These are phyloP conservation scores for Xylaria sp. DNA, from an alignment of 2,329 filamentous ascomycete species.

Conservation along the genomic window DNA sequence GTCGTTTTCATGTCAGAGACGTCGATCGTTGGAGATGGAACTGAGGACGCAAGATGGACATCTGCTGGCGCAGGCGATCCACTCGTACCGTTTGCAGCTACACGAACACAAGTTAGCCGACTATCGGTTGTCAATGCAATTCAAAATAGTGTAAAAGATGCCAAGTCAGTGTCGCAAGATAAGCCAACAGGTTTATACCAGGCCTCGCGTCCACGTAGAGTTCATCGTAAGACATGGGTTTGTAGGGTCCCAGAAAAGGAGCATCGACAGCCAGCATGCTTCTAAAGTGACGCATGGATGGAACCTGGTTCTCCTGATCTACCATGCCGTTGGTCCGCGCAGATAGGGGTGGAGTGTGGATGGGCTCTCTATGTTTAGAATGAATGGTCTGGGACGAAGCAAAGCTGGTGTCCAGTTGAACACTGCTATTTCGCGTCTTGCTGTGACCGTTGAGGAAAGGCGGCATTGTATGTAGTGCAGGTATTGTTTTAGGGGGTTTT, in stretches of 20 bases:
- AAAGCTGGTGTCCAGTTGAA: slow-evolving; percentile 57
- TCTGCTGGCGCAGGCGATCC: slow-evolving; percentile 55
- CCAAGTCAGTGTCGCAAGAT: slow-evolving; percentile 44
- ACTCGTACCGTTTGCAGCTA: slow-evolving; percentile 57
- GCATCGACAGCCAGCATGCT: slow-evolving; percentile 67
- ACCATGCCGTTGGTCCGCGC: slow-evolving; percentile 52
- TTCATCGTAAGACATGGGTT: slow-evolving; percentile 60
- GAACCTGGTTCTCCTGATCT: slow-evolving; percentile 51
- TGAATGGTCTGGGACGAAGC: slow-evolving; percentile 34
- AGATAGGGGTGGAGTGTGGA: slow-evolving; percentile 43
- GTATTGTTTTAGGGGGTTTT: slow-evolving; percentile 37
- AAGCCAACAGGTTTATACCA: slow-evolving; percentile 41
- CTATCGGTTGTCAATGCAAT: slow-evolving; percentile 24
- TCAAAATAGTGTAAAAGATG: slow-evolving; percentile 35
- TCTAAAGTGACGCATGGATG: slow-evolving; percentile 54
- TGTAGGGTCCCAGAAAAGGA: slow-evolving; percentile 57
- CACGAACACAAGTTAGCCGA: slow-evolving; percentile 52
- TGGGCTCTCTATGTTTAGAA: slow-evolving; percentile 38
- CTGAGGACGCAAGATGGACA: slow-evolving; percentile 57
- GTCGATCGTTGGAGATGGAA: slow-evolving; percentile 55
- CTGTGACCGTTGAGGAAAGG: slow-evolving; percentile 58
- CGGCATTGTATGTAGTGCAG: slow-evolving; percentile 54
- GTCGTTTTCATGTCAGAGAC: slow-evolving; percentile 47
- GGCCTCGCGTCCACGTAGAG: slow-evolving; percentile 52
- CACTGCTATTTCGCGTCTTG: slow-evolving; percentile 60